Evolutionary conservation across 2,329 filamentous ascomycete genomes (phyloP), one percentile per base, ranked within the genome.

Genomic region (Colletotrichum coccodes): DNA sequence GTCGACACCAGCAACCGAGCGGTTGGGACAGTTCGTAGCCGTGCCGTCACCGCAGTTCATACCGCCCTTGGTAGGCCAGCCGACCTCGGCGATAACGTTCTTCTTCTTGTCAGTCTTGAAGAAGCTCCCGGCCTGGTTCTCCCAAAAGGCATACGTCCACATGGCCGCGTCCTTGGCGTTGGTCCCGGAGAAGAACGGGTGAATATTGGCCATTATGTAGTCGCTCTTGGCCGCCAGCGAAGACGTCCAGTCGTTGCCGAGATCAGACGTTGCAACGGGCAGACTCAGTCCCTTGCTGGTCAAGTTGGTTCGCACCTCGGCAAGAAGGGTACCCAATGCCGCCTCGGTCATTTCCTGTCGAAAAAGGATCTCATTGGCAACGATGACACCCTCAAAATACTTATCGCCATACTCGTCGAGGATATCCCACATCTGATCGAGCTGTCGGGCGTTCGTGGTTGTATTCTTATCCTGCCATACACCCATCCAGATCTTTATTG

Each of bases 191-290:
- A 98, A 98, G 86, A 98, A 98, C 0, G 96, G 95, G 77, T 98
- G 96, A 62, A 98, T 93, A 34, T 98, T 98, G 73, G 94, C 92
- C 95, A 98, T 98, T 80, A 98, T 90, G 75, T 93, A 91, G 79
- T 98, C 95, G 47, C 94, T 92, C 59, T 89, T 85, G 4, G 81
- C 74, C 0, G 92, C 92, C 21, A 98, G 87, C 2, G 85, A 83
- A 0, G 85, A 76, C 3, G 90, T 91, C 95, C 95, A 98, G 75
- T 95, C 92, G 75, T 96, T 91, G 30, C 95, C 95, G 0, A 98
- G 86, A 77, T 98, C 95, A 0, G 93, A 94, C 0, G 94, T 97
- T 1, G 94, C 93, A 14, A 98, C 89, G 0, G 93, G 93, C 11
- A 98, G 84, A 30, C 32, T 63, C 73, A 95, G 87, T 21, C 86